These are phyloP conservation scores for Coemansia biformis DNA, from an alignment of 192 early-diverging fungal genomes.

Conservation along the genomic window DNA sequence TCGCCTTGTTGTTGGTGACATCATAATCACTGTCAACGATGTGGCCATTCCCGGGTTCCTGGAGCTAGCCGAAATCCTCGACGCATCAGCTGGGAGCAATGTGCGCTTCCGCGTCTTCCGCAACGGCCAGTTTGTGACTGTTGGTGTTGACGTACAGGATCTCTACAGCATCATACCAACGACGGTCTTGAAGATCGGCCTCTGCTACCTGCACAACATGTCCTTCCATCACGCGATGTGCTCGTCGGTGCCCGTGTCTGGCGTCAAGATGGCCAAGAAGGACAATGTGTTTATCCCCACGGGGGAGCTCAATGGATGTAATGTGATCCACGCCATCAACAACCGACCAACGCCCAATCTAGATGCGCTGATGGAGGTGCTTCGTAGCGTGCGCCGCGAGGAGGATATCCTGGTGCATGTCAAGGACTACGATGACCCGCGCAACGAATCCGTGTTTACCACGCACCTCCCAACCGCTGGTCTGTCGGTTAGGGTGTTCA, in stretches of 20 bases:
- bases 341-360: constrained; percentile 14
- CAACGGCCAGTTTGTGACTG: constrained; percentile 42
- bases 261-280: constrained; percentile 10
- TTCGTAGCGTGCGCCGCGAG: constrained; percentile 6
- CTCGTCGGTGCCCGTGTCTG: constrained; percentile 18
- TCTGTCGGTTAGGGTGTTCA: constrained; percentile 9
- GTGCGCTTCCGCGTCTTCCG: constrained; percentile 56
- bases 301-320: not conserved
- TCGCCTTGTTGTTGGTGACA: constrained; percentile 61
- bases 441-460: constrained; percentile 72
- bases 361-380: constrained; percentile 16
- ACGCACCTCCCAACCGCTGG: constrained; percentile 29
- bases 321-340: constrained; percentile 20
- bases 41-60: constrained; percentile 60
- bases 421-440: constrained; percentile 16
- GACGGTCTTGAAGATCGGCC: constrained; percentile 73
- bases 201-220: constrained; percentile 64
- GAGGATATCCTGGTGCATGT: constrained; percentile 18
- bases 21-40: constrained; percentile 58
- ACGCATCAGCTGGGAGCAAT: constrained; percentile 52
- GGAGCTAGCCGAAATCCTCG: constrained; percentile 56
- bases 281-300: constrained; percentile 1
- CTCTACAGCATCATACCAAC: constrained; percentile 74
- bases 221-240: constrained; percentile 61
- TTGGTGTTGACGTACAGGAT: constrained; percentile 57